Base-by-base conservation (phyloP, 495 filamentous ascomycete species). In the Apiosordaria backusii region DNA sequence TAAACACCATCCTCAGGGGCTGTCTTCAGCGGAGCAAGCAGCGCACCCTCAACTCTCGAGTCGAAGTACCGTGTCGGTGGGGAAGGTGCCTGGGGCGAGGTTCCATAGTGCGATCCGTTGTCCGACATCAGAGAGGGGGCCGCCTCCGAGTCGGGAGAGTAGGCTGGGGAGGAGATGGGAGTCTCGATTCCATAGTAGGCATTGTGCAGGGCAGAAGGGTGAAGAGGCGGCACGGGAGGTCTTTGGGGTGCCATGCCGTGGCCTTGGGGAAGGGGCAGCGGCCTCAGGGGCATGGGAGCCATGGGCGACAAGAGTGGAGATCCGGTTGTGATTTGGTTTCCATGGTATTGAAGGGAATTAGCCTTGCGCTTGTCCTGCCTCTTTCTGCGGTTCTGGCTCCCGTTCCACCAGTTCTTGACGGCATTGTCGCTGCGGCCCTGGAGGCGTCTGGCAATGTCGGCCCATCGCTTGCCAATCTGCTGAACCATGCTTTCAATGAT, bases 401-500 rank as follows among this genome's bases (percentile, higher is more conserved):
- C 94, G 77, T 99, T 98, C 92, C 92, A 97, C 92, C 93, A 98
- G 79, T 99, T 99, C 86, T 99, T 99, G 60, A 99, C 93, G 35
- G 92, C 91, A 74, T 99, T 99, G 82, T 99, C 95, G 80, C 93
- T 97, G 70, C 95, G 88, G 67, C 93, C 94, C 19, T 89, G 85
- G 23, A 99, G 85, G 19, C 85, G 81, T 71, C 95, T 85, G 25
- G 95, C 93, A 70, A 99, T 98, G 70, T 97, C 92, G 3, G 95
- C 95, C 95, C 95, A 99, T 25, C 90, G 84, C 79, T 92, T 96
- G 58, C 95, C 95, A 82, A 91, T 89, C 67, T 92, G 87, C 24
- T 76, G 78, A 40, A 97, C 93, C 78, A 95, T 81, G 57, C 85
- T 81, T 78, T 96, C 91, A 75, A 99, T 97, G 72, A 86, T 74